phyloP scores from a whole-genome alignment of 805 yeast genomes.

The Torulaspora microellipsoides region DNA sequence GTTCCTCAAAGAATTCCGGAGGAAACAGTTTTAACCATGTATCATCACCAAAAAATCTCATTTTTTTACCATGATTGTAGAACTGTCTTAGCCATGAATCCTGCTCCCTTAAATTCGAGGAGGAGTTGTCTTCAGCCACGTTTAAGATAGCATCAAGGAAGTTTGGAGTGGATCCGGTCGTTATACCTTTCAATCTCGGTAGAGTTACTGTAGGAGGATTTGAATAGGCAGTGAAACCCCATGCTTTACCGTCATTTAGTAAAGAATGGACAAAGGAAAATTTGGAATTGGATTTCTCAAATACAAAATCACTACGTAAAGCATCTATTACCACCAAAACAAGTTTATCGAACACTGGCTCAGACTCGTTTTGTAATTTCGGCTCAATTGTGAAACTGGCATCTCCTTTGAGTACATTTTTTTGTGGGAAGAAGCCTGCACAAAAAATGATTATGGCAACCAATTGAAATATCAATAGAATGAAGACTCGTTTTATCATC shows the following conservation, averaged over 20 bases:
- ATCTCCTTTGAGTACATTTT: conserved; percentile 64
- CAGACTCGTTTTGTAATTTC: conserved; percentile 28
- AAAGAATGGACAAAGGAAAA: conserved; percentile 66
- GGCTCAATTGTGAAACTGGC: conserved; percentile 37
- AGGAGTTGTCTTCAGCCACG: conserved; percentile 85
- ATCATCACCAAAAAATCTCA: conserved; percentile 94
- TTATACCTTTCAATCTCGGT: conserved; percentile 87
- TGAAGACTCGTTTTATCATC: conserved; percentile 9
- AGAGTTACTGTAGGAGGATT: conserved; percentile 96
- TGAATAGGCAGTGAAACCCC: conserved; percentile 88
- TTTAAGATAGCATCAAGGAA: conserved; percentile 92
- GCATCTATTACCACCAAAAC: conserved; percentile 91
- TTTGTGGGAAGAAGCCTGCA: conserved; percentile 89
- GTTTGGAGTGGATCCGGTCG: conserved; percentile 92
- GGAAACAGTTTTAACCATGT: conserved; percentile 96
- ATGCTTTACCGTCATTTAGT: conserved; percentile 60
- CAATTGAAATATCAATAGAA: conserved; percentile 37
- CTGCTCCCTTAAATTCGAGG: conserved; percentile 57
- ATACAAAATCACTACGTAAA: conserved; percentile 81
- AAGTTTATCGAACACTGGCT: conserved; percentile 52
- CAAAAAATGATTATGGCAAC: conserved; percentile 60
- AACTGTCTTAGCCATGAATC: conserved; percentile 88
- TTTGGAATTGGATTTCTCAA: conserved; percentile 50
- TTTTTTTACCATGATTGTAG: conserved; percentile 29
- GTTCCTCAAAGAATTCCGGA: conserved; percentile 47